Evolutionary conservation across 129 eudicot genomes (phyloP), one percentile per base, ranked within the genome.

Genomic region (Helichrysum umbraculigerum): DNA sequence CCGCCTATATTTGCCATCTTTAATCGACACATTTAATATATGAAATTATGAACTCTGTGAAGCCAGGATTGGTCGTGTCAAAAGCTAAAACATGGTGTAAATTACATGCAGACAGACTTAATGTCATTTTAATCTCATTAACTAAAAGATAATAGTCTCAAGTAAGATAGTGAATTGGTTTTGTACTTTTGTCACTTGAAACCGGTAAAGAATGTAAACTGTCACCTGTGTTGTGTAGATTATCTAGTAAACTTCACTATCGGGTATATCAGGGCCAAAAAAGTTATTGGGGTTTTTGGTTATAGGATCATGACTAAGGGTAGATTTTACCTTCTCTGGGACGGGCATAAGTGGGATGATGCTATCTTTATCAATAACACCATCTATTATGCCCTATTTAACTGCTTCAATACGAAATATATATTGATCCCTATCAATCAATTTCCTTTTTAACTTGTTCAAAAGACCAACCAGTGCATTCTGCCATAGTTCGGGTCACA

Each of bases 311-410:
- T 75, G 79, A 81, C 85, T 85, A 11, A 90, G 69, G 8, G 79
- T 75, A 28, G 87, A 22, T 75, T 84, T 88, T 28, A 93, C 97
- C 58, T 74, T 85, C 3, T 87, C 96, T 28, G 97, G 97, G 9
- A 88, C 90, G 10, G 98, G 96, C 71, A 41, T 56, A 19, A 93
- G 93, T 65, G 98, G 97, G 59, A 93, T 79, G 61, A 91, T 88
- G 66, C 75, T 84, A 71, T 90, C 97, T 80, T 86, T 54, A 81
- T 93, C 98, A 61, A 91, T 90, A 51, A 93, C 92, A 6, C 96
- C 90, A 75, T 93, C 98, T 56, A 93, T 85, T 4, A 93, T 70
- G 19, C 97, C 97, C 75, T 88, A 93, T 68, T 90, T 97, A 59
- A 93, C 88, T 44, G 91, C 98, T 84, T 93, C 98, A 78, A 93